These are phyloP conservation scores for Drosera spatulata DNA, from an alignment of 179 eudicot genomes.

Conservation along the genomic window DNA sequence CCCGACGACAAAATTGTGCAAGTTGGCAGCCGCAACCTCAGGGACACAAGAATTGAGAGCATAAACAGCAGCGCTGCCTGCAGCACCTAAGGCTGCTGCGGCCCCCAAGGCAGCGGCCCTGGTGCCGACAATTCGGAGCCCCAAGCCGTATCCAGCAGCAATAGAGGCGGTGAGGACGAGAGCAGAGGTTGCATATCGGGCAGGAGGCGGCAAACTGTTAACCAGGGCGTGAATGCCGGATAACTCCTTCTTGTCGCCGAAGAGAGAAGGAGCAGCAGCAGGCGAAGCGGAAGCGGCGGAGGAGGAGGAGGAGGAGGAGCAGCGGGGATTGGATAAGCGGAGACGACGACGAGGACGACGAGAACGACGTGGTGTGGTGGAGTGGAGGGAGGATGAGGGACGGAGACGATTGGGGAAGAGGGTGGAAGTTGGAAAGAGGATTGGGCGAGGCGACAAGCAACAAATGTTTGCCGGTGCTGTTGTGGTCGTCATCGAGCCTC, in stretches of 20 bases:
- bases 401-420: too few species aligned
- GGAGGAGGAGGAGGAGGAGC: slow-evolving; percentile 2
- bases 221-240: slow-evolving; percentile 47
- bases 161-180: slow-evolving; percentile 43
- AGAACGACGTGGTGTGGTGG: background rate
- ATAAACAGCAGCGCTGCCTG: slow-evolving; percentile 61
- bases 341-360: slow-evolving; percentile 4
- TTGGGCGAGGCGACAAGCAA: too few species aligned
- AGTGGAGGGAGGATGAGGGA: background rate
- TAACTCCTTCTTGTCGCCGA: slow-evolving; percentile 55
- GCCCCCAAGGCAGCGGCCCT: slow-evolving; percentile 45
- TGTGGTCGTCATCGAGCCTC: too few species aligned
- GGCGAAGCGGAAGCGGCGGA: background rate
- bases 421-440: too few species aligned
- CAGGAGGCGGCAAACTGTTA: slow-evolving; percentile 47
- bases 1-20: slow-evolving; percentile 72
- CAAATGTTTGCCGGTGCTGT: too few species aligned
- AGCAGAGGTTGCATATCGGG: slow-evolving; percentile 49
- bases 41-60: slow-evolving; percentile 62
- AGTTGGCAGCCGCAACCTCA: slow-evolving; percentile 59
- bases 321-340: slow-evolving; percentile 7
- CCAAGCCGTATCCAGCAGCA: slow-evolving; percentile 74
- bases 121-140: slow-evolving; percentile 38
- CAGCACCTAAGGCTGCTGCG: slow-evolving; percentile 61
- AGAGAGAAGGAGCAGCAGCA: slow-evolving; percentile 13